Evolutionary conservation across 805 yeast species (phyloP).

Genomic region (Nakazawaea siamensis): DNA sequence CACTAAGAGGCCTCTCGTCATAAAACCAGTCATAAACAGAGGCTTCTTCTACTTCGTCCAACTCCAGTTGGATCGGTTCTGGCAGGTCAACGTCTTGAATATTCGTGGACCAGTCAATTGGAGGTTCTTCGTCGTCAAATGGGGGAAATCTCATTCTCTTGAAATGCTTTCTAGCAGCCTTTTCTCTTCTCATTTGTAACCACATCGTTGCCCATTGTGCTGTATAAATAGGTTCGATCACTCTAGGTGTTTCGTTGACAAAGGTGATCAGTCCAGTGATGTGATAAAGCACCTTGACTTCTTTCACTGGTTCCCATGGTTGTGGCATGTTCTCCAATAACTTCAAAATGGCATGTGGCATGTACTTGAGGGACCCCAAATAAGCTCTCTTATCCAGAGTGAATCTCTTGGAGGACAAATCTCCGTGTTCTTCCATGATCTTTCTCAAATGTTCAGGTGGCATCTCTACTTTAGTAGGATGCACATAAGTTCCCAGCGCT

Average conservation of each 20-base stretch:
- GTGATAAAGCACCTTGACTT: slow-evolving; percentile 85
- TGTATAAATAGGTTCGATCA: slow-evolving; percentile 80
- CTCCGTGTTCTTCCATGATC: slow-evolving; percentile 77
- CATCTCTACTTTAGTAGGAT: slow-evolving; percentile 66
- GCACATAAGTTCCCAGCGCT: slow-evolving; percentile 38
- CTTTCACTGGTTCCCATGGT: slow-evolving; percentile 91
- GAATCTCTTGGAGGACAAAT: slow-evolving; percentile 69
- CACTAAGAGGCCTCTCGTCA: slow-evolving; percentile 66
- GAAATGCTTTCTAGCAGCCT: slow-evolving; percentile 82
- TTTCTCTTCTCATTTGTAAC: slow-evolving; percentile 90
- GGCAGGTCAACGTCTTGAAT: slow-evolving; percentile 64
- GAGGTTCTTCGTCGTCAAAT: slow-evolving; percentile 97
- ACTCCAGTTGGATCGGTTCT: slow-evolving; percentile 60
- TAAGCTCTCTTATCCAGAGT: slow-evolving; percentile 82
- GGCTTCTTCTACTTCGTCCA: slow-evolving; percentile 57
- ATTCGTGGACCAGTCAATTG: slow-evolving; percentile 74
- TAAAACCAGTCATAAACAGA: slow-evolving; percentile 70
- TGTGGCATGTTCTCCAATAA: slow-evolving; percentile 94
- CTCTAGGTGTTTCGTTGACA: slow-evolving; percentile 87
- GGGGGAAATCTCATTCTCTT: slow-evolving; percentile 92
- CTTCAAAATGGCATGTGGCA: slow-evolving; percentile 93
- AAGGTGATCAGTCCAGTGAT: slow-evolving; percentile 90
- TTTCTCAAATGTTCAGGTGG: slow-evolving; percentile 91
- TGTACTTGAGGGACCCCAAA: slow-evolving; percentile 82
- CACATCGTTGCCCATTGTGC: slow-evolving; percentile 97